phyloP scores from a whole-genome alignment of 805 yeast species.

The Brettanomyces sp. region DNA sequence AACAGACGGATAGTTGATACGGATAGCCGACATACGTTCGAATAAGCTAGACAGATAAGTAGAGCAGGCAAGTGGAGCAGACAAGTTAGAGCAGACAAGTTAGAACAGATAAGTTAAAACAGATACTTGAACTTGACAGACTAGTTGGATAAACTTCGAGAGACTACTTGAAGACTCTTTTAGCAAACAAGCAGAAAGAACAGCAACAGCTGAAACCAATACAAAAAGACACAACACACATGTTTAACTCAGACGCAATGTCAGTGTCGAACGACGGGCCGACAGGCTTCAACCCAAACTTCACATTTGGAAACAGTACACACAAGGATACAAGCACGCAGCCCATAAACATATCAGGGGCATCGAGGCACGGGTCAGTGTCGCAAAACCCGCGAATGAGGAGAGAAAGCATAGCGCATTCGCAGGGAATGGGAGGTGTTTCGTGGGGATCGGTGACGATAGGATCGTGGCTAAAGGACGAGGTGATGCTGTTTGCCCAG shows the following conservation, averaged over 20 bases:
- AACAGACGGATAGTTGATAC: too few species aligned
- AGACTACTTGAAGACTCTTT: too few species aligned
- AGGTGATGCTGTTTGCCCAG: constrained; percentile 48
- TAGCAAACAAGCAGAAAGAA: too few species aligned
- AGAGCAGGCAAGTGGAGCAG: too few species aligned
- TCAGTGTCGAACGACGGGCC: not conserved
- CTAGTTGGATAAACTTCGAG: too few species aligned
- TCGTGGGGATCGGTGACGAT: constrained; percentile 95
- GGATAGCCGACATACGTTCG: too few species aligned
- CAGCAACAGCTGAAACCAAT: too few species aligned
- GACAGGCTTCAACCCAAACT: not conserved
- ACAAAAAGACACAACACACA: not conserved
- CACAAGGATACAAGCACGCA: constrained; percentile 13
- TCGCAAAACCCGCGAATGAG: constrained; percentile 47
- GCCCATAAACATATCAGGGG: constrained; percentile 31
- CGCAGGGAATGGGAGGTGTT: constrained; percentile 96
- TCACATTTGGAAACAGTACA: not conserved
- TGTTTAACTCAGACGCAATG: constrained; percentile 1
- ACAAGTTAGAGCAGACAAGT: too few species aligned
- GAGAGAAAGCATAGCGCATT: constrained; percentile 88
- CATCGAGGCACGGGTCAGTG: constrained; percentile 25
- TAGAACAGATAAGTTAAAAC: too few species aligned
- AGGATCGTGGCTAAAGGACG: constrained; percentile 94
- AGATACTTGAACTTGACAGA: too few species aligned
- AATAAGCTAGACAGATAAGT: too few species aligned